Base-by-base conservation (phyloP, 169 alveolate genomes). In the Cryptosporidium meleagridis region DNA sequence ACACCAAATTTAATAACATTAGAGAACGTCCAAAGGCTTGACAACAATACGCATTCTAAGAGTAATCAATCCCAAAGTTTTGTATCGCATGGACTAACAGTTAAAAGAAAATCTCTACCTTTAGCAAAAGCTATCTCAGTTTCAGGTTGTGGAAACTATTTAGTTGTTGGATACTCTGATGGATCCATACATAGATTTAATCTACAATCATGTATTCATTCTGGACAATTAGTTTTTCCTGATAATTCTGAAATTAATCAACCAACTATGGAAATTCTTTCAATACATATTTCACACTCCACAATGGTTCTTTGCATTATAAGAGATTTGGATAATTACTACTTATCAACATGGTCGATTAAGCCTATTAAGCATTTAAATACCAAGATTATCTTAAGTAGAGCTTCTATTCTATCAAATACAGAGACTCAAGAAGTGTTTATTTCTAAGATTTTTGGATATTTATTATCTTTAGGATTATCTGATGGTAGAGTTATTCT, bases 121-220 rank as follows among this genome's bases (percentile, higher is more conserved):
- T 33, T 75, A 18, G 97, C 97, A 58, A 95, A 95, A 53, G 93
- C 98, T 37, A 93, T 95, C 9, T 93, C 95, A 45, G 95, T 97
- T 51, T 94, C 98, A 31, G 94, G 94, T 21, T 97, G 99, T 85
- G 99, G 99, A 0, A 97, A 97, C 93, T 96, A 95, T 91, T 98
- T 96, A n/a, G 91, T 96, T 72, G 96, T 96, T 59, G 99, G 99
- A 21, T 97, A 95, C 93, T 95, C 85, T 59, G 93, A 92, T 87
- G 98, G 98, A 35, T 84, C 91, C 39, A 89, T 97, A 16, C 97
- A 96, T 89, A 94, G 96, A 51, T 95, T 97, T 87, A 97, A 96
- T 61, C 94, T 97, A 87, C 98, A 97, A 89, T 93, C 96, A 53
- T 95, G 97, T 1, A 59, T 86, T 12, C 92, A 85, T 70, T 91